A percentile compares a stretch with the other conserved stretches of the same genome.
phyloP scores from a whole-genome alignment of 192 early-diverging fungal genomes.

The Backusella macrospora region DNA sequence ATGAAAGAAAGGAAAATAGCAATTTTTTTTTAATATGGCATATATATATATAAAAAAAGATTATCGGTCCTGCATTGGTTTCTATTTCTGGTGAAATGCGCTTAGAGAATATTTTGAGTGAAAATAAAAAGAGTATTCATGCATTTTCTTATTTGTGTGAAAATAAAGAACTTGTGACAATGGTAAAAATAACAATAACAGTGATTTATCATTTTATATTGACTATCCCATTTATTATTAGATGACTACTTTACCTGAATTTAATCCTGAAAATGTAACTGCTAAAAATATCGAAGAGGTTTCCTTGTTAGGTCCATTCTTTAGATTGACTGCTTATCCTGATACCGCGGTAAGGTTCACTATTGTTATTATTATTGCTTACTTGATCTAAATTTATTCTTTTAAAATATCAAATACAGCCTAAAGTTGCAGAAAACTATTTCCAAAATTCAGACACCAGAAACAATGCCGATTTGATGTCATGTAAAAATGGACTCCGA shows the following conservation, averaged over 20 bases:
- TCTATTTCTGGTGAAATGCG: slow-evolving; percentile 52
- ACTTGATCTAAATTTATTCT: slow-evolving; percentile 6
- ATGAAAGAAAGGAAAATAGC: not conserved
- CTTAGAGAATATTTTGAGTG: slow-evolving; percentile 48
- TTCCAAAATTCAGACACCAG: slow-evolving; percentile 58
- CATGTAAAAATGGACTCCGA: slow-evolving; percentile 59
- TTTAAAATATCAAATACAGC: slow-evolving; percentile 50
- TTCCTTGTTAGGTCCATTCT: slow-evolving; percentile 79
- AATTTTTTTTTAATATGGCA: no score
- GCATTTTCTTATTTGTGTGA: slow-evolving; percentile 56
- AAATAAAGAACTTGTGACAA: slow-evolving; percentile 55
- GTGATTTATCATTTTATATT: not conserved
- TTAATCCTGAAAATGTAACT: slow-evolving; percentile 56
- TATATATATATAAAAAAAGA: slow-evolving; percentile 36
- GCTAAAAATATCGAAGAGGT: slow-evolving; percentile 61
- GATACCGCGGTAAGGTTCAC: slow-evolving; percentile 45
- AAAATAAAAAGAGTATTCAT: slow-evolving; percentile 52
- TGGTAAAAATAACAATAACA: slow-evolving; percentile 35
- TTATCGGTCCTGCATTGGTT: slow-evolving; percentile 57
- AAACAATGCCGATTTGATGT: slow-evolving; percentile 53
- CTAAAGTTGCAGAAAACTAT: slow-evolving; percentile 47
- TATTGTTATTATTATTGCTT: not conserved
- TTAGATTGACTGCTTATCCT: slow-evolving; percentile 58
- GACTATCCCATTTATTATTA: not conserved
- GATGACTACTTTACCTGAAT: slow-evolving; percentile 45